A percentile compares a stretch with the other conserved stretches of the same genome.
These are phyloP conservation scores for Barbarea vulgaris DNA, from an alignment of 345 rosid genomes.

Conservation along the genomic window DNA sequence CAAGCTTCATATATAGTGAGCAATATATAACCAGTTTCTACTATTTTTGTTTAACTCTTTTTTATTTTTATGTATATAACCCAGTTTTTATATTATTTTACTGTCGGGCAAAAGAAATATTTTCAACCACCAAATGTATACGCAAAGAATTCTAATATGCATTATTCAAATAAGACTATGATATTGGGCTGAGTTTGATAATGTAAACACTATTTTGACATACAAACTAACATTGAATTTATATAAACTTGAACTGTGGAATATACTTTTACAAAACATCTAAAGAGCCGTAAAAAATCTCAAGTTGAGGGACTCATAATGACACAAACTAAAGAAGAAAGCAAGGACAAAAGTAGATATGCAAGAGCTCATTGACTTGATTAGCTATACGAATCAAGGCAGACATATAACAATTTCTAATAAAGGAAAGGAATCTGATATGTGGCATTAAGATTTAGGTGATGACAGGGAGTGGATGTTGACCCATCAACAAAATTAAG, in stretches of 20 bases:
- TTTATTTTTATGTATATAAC: too few species aligned
- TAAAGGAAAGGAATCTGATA: slow-evolving; percentile 71
- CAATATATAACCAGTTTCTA: too few species aligned
- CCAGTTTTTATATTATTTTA: not conserved
- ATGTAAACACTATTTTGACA: not conserved
- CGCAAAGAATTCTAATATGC: not conserved
- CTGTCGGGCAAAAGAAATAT: not conserved
- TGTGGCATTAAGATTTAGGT: slow-evolving; percentile 88
- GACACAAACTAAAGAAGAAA: slow-evolving; percentile 21
- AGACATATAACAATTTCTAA: slow-evolving; percentile 34
- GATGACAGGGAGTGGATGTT: slow-evolving; percentile 90
- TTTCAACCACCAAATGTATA: slow-evolving; percentile 26
- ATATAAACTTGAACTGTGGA: not conserved
- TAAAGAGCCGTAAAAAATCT: not conserved
- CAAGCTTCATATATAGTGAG: too few species aligned
- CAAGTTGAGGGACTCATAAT: slow-evolving; percentile 15
- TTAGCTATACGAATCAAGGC: slow-evolving; percentile 24
- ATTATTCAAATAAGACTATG: not conserved
- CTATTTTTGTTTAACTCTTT: too few species aligned
- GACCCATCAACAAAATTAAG: slow-evolving; percentile 85
- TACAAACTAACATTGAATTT: not conserved
- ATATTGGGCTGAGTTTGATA: slow-evolving; percentile 5
- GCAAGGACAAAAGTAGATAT: slow-evolving; percentile 19
- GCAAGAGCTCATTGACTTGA: slow-evolving; percentile 32
- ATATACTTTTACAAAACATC: not conserved